Conservation (phyloP, 257 asterid genomes). For the Handroanthus guayacan region DNA sequence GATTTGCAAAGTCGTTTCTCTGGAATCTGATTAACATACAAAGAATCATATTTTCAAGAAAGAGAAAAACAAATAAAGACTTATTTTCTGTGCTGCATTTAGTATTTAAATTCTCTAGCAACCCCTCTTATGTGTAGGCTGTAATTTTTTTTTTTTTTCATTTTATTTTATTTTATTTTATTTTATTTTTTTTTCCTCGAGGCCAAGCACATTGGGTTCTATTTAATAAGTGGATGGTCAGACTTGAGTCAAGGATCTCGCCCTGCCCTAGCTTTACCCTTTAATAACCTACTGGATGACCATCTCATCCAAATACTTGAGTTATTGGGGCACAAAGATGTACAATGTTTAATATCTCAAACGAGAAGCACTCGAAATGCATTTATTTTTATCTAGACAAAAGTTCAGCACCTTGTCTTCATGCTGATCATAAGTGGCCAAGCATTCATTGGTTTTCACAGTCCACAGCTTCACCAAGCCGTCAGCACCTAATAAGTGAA, state of each 20-base stretch:
- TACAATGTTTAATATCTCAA: background rate
- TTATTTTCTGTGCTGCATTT: background rate
- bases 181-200: too few species aligned
- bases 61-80: background rate
- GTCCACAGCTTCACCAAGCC: conserved; percentile 99
- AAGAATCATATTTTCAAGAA: background rate
- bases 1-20: background rate
- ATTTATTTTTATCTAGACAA: conserved; percentile 12
- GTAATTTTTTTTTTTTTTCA: too few species aligned
- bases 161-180: too few species aligned
- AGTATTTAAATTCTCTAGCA: background rate
- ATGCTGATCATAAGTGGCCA: conserved; percentile 95
- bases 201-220: background rate
- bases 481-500: conserved; percentile 76
- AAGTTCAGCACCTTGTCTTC: conserved; percentile 79
- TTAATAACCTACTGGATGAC: background rate
- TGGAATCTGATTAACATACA: background rate
- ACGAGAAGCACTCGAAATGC: background rate
- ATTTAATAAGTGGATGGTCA: background rate
- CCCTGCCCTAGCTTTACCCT: background rate
- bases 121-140: conserved; percentile 5
- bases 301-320: background rate
- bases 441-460: conserved; percentile 82
- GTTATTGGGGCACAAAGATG: background rate
- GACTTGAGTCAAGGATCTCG: background rate